phyloP scores from a whole-genome alignment of 352 stramenopile genomes.

The Phytopythium aichiense region DNA sequence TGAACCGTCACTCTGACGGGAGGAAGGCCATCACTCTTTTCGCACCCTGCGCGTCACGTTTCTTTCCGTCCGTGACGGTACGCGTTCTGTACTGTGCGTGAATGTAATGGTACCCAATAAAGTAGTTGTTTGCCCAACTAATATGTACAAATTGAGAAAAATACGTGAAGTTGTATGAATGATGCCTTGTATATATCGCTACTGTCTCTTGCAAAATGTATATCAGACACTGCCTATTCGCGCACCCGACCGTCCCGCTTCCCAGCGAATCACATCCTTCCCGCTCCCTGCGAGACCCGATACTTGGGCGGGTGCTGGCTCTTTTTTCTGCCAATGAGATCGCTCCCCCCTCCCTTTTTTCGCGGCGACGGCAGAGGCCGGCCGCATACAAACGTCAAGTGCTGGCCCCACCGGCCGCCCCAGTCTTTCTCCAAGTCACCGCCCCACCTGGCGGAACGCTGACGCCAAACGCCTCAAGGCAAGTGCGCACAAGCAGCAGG shows the following conservation, averaged over 20 bases:
- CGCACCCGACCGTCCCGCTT: neutral
- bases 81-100: no score
- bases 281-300: neutral
- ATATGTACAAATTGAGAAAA: no score
- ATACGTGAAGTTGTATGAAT: no score
- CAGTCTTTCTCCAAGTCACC: neutral
- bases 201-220: no score
- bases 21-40: neutral
- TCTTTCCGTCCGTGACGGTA: neutral
- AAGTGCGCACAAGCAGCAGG: neutral
- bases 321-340: slow-evolving; percentile 45
- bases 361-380: slow-evolving; percentile 6
- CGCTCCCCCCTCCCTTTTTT: slow-evolving; percentile 1
- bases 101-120: no score
- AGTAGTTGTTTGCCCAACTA: no score
- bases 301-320: slow-evolving; percentile 15
- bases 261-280: neutral
- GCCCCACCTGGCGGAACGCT: neutral
- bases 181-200: no score
- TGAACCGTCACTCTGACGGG: neutral
- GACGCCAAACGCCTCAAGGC: neutral
- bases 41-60: neutral
- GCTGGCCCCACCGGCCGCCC: neutral
- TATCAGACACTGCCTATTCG: no score
- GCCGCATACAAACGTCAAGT: neutral